Evolutionary conservation across 2,329 filamentous ascomycete species (phyloP), one percentile per base, ranked within the genome.

Genomic region (Cordyceps cicadae): DNA sequence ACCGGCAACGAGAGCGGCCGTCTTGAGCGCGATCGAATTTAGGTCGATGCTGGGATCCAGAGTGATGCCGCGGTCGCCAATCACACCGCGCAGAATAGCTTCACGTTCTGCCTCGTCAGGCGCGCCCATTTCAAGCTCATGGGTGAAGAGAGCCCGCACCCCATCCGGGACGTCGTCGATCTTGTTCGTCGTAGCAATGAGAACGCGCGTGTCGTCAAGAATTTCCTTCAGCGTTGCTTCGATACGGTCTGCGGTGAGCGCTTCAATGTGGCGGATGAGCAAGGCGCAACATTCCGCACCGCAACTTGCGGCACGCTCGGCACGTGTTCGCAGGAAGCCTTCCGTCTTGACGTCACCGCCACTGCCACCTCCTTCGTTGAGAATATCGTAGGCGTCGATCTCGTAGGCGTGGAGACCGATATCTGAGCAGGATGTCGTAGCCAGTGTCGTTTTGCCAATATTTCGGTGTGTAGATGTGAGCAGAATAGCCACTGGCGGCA

Each of bases 311-410:
- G 92, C 94, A 62, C 94, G 84, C 63, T 96, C 94, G 1, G 92
- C 90, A 55, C 94, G 84, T 4, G 90, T 90, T 69, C 94, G 89
- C 17, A 99, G 77, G 66, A 96, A 89, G 0, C 90, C 92, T 70
- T 97, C 93, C 0, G 92, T 96, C 75, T 97, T 97, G 32, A 96
- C 89, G 70, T 99, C 94, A 60, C 89, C 88, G 9, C 90, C 90
- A 58, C 91, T 91, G 1, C 88, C 88, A 11, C 73, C 72, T 15
- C 91, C 90, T 71, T 97, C 93, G n/a, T 91, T 93, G 5, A 96
- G 79, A 48, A 99, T 90, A 67, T 99, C 94, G 68, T 96, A 96
- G 0, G 90, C 89, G 71, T 97, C 92, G 57, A 99, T 89, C 0
- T 84, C 76, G 70, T 96, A 97, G 0, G 87, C 89, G 71, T 99